phyloP scores from a whole-genome alignment of 345 rosid species.

The Rubroshorea leprosula region DNA sequence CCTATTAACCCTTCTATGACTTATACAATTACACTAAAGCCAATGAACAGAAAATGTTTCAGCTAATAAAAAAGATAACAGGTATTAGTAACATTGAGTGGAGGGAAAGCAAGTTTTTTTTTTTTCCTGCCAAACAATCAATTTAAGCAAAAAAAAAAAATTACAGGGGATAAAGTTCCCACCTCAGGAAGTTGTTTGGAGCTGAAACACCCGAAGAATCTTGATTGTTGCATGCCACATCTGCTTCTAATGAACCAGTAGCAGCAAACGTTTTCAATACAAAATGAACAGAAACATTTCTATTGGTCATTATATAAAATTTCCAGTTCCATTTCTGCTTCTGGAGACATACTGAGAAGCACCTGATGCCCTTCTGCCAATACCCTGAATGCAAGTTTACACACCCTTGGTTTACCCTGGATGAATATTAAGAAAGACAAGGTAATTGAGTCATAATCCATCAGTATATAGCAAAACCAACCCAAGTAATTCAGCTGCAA shows the following conservation, averaged over 20 bases:
- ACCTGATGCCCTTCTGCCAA: background rate
- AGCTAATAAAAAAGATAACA: too few relatives aligned
- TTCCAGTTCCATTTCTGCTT: slow-evolving; percentile 27
- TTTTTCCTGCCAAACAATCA: too few relatives aligned
- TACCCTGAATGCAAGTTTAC: background rate
- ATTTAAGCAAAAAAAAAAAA: slow-evolving; percentile 1
- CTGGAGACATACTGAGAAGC: slow-evolving; percentile 24
- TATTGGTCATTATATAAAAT: slow-evolving; percentile 29
- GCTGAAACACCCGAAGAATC: slow-evolving; percentile 32
- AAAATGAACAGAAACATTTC: slow-evolving; percentile 20
- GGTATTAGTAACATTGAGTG: too few relatives aligned
- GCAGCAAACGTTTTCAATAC: slow-evolving; percentile 25
- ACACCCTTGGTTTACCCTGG: background rate
- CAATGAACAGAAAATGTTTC: too few relatives aligned
- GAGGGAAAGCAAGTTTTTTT: too few relatives aligned
- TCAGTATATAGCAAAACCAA: background rate
- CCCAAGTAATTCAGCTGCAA: background rate
- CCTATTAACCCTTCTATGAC: background rate
- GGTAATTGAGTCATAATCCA: background rate
- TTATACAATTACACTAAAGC: too few relatives aligned
- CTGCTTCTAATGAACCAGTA: slow-evolving; percentile 27
- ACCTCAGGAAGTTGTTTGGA: slow-evolving; percentile 37
- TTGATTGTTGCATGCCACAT: slow-evolving; percentile 13
- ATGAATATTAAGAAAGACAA: background rate
- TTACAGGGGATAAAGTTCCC: slow-evolving; percentile 1